Evolutionary conservation across 2,329 filamentous ascomycete genomes (phyloP), one percentile per base, ranked within the genome.

Genomic region (Clarireedia paspali): DNA sequence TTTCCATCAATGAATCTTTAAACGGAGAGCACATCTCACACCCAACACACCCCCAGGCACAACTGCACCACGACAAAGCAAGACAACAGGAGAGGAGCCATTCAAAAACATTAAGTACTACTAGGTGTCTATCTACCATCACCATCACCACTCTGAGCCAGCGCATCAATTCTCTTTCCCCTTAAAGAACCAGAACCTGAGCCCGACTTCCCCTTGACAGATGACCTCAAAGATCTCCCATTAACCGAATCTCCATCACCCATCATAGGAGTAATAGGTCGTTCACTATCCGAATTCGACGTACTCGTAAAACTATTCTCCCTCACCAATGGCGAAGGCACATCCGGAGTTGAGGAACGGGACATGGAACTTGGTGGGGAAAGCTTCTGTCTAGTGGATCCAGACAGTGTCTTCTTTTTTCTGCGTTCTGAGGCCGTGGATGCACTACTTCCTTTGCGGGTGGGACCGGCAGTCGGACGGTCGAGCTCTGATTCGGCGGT

Each of bases 251-350:
- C 63, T 6, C 54, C 57, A 42, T 67, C 64, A 23, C 52, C 58
- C 27, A 45, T 40, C 27, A 38, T 53, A n/a, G 64, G 59, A 5
- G 64, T 61, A 6, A 42, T 36, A 40, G 63, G 51, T 10, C 59
- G 59, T n/a, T 68, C 66, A 48, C 60, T 67, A 30, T 68, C 67
- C 40, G 62, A 67, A 30, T 67, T 66, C 38, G 62, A 67, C 12
- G 65, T 55, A 57, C 66, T 68, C 0, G 62, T 64, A 49, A 63
- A 62, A 50, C 67, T 69, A 42, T 64, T 67, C 50, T 67, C 62
- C 53, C 65, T 60, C 4, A 65, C 59, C 23, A 69, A 52, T 3
- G 66, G 67, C 34, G 65, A 67, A 46, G 53, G 65, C 3, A 67
- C 61, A 17, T 68, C 66, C 3, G 67, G 67, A 20, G 66, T 67